A percentile compares a stretch with the other conserved stretches of the same genome.
phyloP scores from a whole-genome alignment of 805 yeast species.

The Nakazawaea laoshanensis region DNA sequence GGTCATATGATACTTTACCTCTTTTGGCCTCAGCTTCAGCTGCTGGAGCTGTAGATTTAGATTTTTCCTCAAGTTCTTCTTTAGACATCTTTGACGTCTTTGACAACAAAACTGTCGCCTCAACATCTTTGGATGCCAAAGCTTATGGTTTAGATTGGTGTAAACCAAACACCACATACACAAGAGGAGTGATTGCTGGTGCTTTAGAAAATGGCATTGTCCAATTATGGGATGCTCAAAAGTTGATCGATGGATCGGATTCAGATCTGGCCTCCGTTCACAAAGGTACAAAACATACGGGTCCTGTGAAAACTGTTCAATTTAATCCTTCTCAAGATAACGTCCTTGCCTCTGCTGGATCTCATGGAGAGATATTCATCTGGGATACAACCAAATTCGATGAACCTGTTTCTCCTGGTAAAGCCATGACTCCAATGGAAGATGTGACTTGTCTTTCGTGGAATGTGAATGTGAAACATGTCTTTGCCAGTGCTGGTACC shows the following conservation, averaged over 20 bases:
- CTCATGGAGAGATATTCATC: slow-evolving; percentile 79
- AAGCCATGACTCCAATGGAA: slow-evolving; percentile 71
- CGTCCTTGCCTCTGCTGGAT: slow-evolving; percentile 78
- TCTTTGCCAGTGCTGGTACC: slow-evolving; percentile 83
- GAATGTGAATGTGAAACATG: slow-evolving; percentile 79
- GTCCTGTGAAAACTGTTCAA: slow-evolving; percentile 62
- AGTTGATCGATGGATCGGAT: slow-evolving; percentile 32
- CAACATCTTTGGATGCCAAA: slow-evolving; percentile 43
- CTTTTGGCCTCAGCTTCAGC: slow-evolving; percentile 83
- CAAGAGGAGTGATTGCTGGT: slow-evolving; percentile 65
- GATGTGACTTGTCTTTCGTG: slow-evolving; percentile 78
- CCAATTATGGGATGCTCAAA: slow-evolving; percentile 65
- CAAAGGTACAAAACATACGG: slow-evolving; percentile 50
- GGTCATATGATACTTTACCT: slow-evolving; percentile 78
- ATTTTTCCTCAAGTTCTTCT: slow-evolving; percentile 71
- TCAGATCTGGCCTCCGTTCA: slow-evolving; percentile 39
- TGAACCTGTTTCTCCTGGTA: slow-evolving; percentile 59
- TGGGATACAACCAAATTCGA: slow-evolving; percentile 75
- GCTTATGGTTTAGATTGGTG: slow-evolving; percentile 88
- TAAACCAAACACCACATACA: slow-evolving; percentile 36
- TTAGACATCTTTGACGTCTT: slow-evolving; percentile 75
- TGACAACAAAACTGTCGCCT: slow-evolving; percentile 30
- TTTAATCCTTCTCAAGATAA: slow-evolving; percentile 71
- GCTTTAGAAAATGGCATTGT: slow-evolving; percentile 80
- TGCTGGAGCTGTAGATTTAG: slow-evolving; percentile 92